Base-by-base conservation (phyloP, 139 green algal species). In the Chlorella sp. region DNA sequence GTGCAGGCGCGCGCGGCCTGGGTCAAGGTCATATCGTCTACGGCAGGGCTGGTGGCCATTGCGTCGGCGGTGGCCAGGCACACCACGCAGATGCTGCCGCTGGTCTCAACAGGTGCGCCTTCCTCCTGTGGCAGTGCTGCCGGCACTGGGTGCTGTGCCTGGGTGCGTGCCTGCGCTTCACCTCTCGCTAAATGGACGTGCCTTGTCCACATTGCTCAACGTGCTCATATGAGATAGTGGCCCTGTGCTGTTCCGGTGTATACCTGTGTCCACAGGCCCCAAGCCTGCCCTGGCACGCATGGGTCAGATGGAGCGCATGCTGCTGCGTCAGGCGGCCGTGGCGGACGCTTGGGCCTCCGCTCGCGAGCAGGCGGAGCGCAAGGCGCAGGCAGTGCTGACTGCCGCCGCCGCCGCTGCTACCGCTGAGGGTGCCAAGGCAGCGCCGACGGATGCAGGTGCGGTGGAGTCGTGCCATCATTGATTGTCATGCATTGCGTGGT, bases 51-150 rank as follows among this genome's bases (percentile, higher is more conserved):
- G 33, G 76, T 83, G 1, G 74, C 87, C 1, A 79, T 93, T 36
- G 84, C 81, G 17, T 85, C 86, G 26, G 83, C 86, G 1, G 83
- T 91, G 27, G 88, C 86, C 23, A 78, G 89, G 31, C 91, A 86
- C 34, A 75, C 80, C 1, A 80, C 76, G 0, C 64, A 81, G 3
- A 88, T 91, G 81, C 84, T 91, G 79, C 72, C 68, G 22, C 61
- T 77, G 31, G 49, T 78, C 26, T 24, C 65, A 5, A 73, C 72
- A 51, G 72, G 72, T 72, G 49, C 3, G 60, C 14, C 17, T 29
- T 20, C n/a, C n/a, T n/a, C n/a, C n/a, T n/a, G n/a, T n/a, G n/a
- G n/a, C 59, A 65, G 50, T 73, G 66, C 51, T 71, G 24, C 63
- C 14, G 31, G 62, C 82, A 60, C 60, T 87, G 17, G n/a, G n/a